Percentiles rank a stretch among this genome's conserved stretches.
Conservation (phyloP, 2,329 filamentous ascomycete species). For the Penicillium sp. region DNA sequence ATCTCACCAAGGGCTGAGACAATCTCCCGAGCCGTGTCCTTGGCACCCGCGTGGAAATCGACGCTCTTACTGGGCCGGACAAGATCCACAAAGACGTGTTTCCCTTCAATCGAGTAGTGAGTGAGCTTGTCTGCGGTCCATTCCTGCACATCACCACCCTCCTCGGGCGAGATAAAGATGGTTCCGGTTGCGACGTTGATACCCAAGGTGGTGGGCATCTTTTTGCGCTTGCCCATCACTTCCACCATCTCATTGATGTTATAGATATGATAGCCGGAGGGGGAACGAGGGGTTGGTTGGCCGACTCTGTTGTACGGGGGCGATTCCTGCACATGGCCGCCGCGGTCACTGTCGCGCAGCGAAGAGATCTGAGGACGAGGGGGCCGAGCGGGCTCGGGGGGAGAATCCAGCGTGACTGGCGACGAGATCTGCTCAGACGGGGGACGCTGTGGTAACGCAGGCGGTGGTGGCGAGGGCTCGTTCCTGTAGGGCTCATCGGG, state of each 20-base stretch:
- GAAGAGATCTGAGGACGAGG: constrained; percentile 18
- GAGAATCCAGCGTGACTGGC: no score
- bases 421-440: constrained; percentile 49
- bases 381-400: constrained; percentile 43
- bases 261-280: constrained; percentile 83
- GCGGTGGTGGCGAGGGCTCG: no score
- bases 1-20: constrained; percentile 79
- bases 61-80: constrained; percentile 86
- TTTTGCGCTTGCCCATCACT: constrained; percentile 93
- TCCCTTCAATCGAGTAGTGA: constrained; percentile 96
- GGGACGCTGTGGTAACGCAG: no score
- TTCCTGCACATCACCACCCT: constrained; percentile 73
- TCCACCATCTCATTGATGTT: constrained; percentile 97
- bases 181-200: constrained; percentile 80
- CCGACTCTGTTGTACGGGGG: constrained; percentile 48
- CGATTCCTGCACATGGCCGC: constrained; percentile 40
- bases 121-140: constrained; percentile 92
- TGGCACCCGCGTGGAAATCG: constrained; percentile 93
- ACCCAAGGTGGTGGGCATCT: constrained; percentile 92
- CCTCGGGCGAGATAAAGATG: constrained; percentile 84
- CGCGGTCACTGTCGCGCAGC: no score
- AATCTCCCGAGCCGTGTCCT: constrained; percentile 92
- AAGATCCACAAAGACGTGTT: constrained; percentile 92
- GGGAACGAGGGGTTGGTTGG: constrained; percentile 49
- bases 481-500: no score